Evolutionary conservation across 2,329 filamentous ascomycete genomes (phyloP).

Genomic region (Trichoderma aggressivum): DNA sequence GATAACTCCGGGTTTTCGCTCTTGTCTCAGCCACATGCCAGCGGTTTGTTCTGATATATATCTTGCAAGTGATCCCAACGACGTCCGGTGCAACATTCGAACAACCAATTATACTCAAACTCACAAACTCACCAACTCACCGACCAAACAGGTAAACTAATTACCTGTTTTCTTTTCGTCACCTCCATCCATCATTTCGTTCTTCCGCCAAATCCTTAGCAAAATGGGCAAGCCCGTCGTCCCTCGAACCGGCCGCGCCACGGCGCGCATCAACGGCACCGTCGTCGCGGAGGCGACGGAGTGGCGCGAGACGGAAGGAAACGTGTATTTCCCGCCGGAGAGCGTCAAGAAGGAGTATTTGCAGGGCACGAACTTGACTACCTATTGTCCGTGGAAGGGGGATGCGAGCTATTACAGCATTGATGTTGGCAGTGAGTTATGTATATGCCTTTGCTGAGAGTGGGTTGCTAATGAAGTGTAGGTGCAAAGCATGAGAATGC

Average conservation of each 20-base stretch:
- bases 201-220: not conserved
- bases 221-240: slow-evolving; percentile 17
- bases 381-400: slow-evolving; percentile 56
- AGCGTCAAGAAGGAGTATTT: slow-evolving; percentile 45
- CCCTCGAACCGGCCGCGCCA: slow-evolving; percentile 32
- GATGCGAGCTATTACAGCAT: slow-evolving; percentile 55
- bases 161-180: not conserved
- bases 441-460: not conserved
- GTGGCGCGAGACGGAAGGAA: slow-evolving; percentile 56
- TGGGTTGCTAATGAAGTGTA: no score
- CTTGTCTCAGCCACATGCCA: not conserved
- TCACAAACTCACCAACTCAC: no score
- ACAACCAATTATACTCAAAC: not conserved
- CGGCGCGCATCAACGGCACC: slow-evolving; percentile 47
- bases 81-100: not conserved
- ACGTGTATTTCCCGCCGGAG: slow-evolving; percentile 53
- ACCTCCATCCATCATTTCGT: not conserved
- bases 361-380: slow-evolving; percentile 43
- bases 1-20: not conserved
- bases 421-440: slow-evolving; percentile 41
- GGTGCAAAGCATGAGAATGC: slow-evolving; percentile 49
- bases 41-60: not conserved
- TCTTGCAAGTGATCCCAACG: not conserved
- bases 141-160: not conserved
- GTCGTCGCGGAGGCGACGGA: slow-evolving; percentile 49